Conservation (phyloP, 2,329 filamentous ascomycete genomes). For the Biscogniauxia sp. region DNA sequence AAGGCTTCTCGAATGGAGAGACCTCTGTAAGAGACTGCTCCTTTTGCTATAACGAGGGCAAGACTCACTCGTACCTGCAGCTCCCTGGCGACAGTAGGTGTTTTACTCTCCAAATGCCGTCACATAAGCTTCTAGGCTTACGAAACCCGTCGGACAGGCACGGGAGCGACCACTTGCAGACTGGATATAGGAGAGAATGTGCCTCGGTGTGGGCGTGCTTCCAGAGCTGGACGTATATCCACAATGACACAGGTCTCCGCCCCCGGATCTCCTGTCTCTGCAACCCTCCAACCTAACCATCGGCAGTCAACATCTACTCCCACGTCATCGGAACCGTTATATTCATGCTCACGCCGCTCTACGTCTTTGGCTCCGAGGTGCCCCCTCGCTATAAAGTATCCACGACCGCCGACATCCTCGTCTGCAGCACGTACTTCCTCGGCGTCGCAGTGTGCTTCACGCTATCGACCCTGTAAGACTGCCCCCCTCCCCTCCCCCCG, state of each 20-base stretch:
- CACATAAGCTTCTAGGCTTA: slow-evolving; percentile 1
- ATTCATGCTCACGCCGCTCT: slow-evolving; percentile 38
- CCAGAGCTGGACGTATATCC: slow-evolving; percentile 31
- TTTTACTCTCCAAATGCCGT: background rate
- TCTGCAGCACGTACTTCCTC: slow-evolving; percentile 42
- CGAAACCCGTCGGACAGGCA: slow-evolving; percentile 7
- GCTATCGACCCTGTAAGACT: slow-evolving; percentile 41
- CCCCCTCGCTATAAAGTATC: slow-evolving; percentile 36
- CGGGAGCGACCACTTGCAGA: slow-evolving; percentile 22
- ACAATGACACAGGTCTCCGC: slow-evolving; percentile 36
- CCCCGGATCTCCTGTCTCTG: background rate
- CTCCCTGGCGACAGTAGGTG: slow-evolving; percentile 23
- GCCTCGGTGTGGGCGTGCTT: slow-evolving; percentile 23
- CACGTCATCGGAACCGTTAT: slow-evolving; percentile 41
- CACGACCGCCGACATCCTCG: slow-evolving; percentile 37
- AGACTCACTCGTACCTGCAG: slow-evolving; percentile 6
- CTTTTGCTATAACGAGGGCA: background rate
- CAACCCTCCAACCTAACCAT: slow-evolving; percentile 2
- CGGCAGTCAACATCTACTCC: slow-evolving; percentile 45
- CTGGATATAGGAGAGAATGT: slow-evolving; percentile 18
- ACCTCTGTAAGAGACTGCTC: slow-evolving; percentile 11
- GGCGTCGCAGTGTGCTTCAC: slow-evolving; percentile 45
- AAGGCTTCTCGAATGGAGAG: slow-evolving; percentile 13
- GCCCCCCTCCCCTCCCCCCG: background rate
- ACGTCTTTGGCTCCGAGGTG: slow-evolving; percentile 36